Evolutionary conservation across 306 rosid species (phyloP).

Genomic region (Mimosa pudica): DNA sequence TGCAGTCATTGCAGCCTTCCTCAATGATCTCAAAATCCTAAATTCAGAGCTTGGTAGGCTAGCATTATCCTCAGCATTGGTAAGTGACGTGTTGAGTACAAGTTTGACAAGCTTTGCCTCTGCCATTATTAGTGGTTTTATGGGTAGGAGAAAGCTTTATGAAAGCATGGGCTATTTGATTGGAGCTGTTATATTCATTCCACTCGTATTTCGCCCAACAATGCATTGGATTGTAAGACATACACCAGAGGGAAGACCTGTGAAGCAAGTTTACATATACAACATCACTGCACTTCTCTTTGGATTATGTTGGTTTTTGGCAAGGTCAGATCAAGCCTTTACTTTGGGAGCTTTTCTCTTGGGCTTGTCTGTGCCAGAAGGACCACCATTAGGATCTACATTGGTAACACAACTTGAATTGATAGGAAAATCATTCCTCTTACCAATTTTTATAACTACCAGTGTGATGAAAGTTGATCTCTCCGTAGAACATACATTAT

Average conservation of each 20-base stretch:
- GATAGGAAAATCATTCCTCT: constrained; percentile 40
- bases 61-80: constrained; percentile 53
- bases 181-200: background rate
- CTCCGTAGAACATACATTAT: background rate
- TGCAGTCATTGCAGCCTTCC: constrained; percentile 38
- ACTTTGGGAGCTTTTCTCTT: constrained; percentile 54
- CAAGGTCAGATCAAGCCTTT: constrained; percentile 32
- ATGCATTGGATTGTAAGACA: constrained; percentile 52
- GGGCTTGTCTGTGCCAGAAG: constrained; percentile 67
- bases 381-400: constrained; percentile 67
- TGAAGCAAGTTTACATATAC: constrained; percentile 37
- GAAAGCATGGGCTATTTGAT: background rate
- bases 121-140: background rate
- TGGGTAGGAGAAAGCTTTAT: fast-evolving
- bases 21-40: constrained; percentile 47
- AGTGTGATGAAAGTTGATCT: constrained; percentile 49
- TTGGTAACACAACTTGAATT: constrained; percentile 49
- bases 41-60: constrained; percentile 55
- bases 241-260: constrained; percentile 61
- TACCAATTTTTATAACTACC: constrained; percentile 60
- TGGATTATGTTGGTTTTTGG: constrained; percentile 24
- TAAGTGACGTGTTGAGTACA: constrained; percentile 36
- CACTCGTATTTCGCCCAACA: constrained; percentile 40
- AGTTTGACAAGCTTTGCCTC: background rate
- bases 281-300: constrained; percentile 38